These are phyloP conservation scores for Aspergillus sp. DNA, from an alignment of 2,329 filamentous ascomycete genomes.

Conservation along the genomic window DNA sequence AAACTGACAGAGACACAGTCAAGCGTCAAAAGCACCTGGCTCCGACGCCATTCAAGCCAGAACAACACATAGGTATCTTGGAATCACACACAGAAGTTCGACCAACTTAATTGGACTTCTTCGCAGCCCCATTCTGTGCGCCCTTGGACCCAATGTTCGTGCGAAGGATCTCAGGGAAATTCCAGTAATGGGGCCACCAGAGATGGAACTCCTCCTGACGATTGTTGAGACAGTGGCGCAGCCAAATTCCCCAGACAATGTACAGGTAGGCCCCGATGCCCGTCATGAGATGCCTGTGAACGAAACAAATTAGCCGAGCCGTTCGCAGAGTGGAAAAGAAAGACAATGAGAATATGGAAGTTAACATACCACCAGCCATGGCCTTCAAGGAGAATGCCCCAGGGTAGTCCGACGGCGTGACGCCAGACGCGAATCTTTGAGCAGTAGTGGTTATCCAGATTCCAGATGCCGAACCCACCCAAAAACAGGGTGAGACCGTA, in stretches of 20 bases:
- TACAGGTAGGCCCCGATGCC: conserved; percentile 81
- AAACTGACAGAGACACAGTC: neutral
- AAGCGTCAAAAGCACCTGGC: conserved; percentile 6
- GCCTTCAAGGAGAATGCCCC: conserved; percentile 73
- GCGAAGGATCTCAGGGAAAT: conserved; percentile 55
- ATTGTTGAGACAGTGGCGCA: conserved; percentile 72
- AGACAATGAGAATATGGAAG: conserved; percentile 8
- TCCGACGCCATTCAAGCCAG: neutral
- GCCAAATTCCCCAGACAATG: conserved; percentile 80
- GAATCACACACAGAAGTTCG: neutral
- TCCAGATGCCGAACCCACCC: conserved; percentile 74
- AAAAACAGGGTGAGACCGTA: conserved; percentile 70
- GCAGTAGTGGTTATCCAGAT: conserved; percentile 76
- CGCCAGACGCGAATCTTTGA: conserved; percentile 64
- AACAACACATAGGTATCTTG: conserved; percentile 5
- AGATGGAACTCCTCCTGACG: conserved; percentile 70
- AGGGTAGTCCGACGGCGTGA: conserved; percentile 69
- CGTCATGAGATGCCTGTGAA: conserved; percentile 70
- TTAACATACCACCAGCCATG: conserved; percentile 67
- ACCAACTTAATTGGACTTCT: conserved; percentile 27
- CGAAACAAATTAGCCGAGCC: neutral
- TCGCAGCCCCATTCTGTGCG: conserved; percentile 22
- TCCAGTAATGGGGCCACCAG: conserved; percentile 64
- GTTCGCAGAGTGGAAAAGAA: neutral
- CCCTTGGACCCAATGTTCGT: conserved; percentile 12